phyloP scores from a whole-genome alignment of 2,329 filamentous ascomycete species.

The Trichothecium sympodiale region DNA sequence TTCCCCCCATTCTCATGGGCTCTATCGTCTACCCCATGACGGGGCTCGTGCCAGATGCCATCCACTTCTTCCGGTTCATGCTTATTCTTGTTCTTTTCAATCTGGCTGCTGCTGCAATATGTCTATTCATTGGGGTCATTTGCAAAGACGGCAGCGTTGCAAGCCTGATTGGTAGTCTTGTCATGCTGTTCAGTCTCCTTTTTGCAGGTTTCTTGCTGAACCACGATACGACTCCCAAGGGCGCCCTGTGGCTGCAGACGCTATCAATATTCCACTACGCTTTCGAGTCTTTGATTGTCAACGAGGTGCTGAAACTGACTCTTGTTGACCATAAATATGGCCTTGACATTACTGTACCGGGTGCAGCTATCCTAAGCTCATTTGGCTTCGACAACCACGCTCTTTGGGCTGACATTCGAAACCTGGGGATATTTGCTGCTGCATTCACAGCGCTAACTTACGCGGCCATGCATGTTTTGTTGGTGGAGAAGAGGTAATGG shows the following conservation, averaged over 20 bases:
- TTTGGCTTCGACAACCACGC: constrained; percentile 89
- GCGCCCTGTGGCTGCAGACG: constrained; percentile 81
- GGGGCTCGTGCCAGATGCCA: constrained; percentile 69
- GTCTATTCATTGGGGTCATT: constrained; percentile 90
- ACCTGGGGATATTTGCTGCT: constrained; percentile 70
- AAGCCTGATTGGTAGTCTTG: constrained; percentile 83
- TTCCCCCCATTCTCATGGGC: constrained; percentile 91
- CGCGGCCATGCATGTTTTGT: constrained; percentile 79
- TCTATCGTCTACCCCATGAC: constrained; percentile 98
- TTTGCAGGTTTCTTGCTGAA: constrained; percentile 93
- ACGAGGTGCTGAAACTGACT: constrained; percentile 84
- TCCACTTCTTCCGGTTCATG: constrained; percentile 84
- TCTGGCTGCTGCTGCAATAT: constrained; percentile 83
- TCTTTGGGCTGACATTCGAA: constrained; percentile 74
- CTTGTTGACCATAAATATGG: constrained; percentile 92
- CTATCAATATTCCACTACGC: constrained; percentile 97
- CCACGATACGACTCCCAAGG: constrained; percentile 78
- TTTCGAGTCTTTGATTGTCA: constrained; percentile 93
- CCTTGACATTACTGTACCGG: constrained; percentile 90
- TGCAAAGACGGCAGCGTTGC: constrained; percentile 87
- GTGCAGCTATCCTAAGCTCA: constrained; percentile 83
- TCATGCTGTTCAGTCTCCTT: constrained; percentile 94
- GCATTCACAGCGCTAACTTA: constrained; percentile 85
- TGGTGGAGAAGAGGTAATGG: constrained; percentile 62
- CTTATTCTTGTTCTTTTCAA: constrained; percentile 93